Percentiles rank a stretch among this genome's conserved stretches.
These are phyloP conservation scores for Saccharomyces uvarum DNA, from an alignment of 1,139 yeast species.

Conservation along the genomic window DNA sequence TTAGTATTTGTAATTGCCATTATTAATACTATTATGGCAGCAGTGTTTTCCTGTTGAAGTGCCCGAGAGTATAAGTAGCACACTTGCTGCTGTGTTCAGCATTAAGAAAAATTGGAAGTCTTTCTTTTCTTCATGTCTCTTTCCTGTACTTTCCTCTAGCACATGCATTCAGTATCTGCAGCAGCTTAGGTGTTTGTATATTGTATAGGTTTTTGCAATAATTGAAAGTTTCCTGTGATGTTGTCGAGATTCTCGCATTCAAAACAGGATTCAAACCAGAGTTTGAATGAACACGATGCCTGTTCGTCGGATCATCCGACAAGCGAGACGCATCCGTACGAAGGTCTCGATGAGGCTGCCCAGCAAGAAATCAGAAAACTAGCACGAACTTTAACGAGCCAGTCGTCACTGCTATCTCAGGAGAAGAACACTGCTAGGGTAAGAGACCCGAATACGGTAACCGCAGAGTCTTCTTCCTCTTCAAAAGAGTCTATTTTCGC, in stretches of 20 bases:
- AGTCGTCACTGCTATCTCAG: background rate
- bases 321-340: constrained; percentile 9
- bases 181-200: too few species aligned
- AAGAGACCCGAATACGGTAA: background rate
- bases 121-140: too few species aligned
- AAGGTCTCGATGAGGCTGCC: constrained; percentile 13
- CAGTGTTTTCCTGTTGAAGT: too few species aligned
- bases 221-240: background rate
- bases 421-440: background rate
- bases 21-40: too few species aligned
- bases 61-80: too few species aligned
- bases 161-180: too few species aligned
- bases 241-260: background rate
- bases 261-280: background rate
- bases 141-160: too few species aligned
- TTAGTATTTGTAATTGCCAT: too few species aligned
- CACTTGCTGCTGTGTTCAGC: too few species aligned
- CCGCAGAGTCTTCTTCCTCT: background rate
- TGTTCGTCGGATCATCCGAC: background rate
- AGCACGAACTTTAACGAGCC: constrained; percentile 9
- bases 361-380: constrained; percentile 9
- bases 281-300: background rate
- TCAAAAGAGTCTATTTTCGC: background rate
- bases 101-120: too few species aligned
- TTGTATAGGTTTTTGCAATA: too few species aligned